Conservation (phyloP, 2,329 filamentous ascomycete species). For the Aspergillus jensenii region DNA sequence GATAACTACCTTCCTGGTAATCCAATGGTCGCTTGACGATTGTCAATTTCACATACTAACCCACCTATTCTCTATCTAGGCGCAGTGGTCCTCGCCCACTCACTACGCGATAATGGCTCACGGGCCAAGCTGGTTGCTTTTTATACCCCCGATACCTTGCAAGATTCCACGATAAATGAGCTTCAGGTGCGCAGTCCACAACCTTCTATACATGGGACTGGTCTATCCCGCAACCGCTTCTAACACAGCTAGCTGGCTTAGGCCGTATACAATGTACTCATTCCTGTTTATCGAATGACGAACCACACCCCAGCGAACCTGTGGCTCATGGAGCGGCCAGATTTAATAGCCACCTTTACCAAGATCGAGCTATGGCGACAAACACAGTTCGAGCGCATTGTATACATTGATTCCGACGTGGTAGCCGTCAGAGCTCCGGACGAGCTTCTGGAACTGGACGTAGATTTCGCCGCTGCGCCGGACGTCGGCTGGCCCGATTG, state of each 20-base stretch:
- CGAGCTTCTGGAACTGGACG: constrained; percentile 75
- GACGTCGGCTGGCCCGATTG: constrained; percentile 98
- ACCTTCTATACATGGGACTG: not conserved
- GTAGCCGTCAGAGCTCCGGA: constrained; percentile 89
- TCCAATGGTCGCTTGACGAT: constrained; percentile 20
- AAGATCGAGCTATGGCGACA: constrained; percentile 95
- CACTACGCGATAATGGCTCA: constrained; percentile 84
- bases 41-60: constrained; percentile 9
- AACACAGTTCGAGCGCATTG: constrained; percentile 84
- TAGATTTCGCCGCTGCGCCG: constrained; percentile 70
- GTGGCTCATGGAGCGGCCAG: constrained; percentile 84
- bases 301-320: constrained; percentile 80
- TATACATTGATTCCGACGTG: constrained; percentile 92
- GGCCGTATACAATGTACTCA: constrained; percentile 83
- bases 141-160: constrained; percentile 77
- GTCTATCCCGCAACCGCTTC: constrained; percentile 8
- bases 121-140: constrained; percentile 82
- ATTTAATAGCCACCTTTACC: constrained; percentile 90
- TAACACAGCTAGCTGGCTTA: constrained; percentile 41
- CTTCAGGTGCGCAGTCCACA: constrained; percentile 60
- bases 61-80: constrained; percentile 53
- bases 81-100: constrained; percentile 90
- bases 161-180: constrained; percentile 71
- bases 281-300: constrained; percentile 76
- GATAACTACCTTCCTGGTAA: constrained; percentile 90